Percentiles rank a stretch among this genome's conserved stretches.
These are phyloP conservation scores for Dacryopinax spathularia DNA, from an alignment of 768 basidiomycete species.

Conservation along the genomic window DNA sequence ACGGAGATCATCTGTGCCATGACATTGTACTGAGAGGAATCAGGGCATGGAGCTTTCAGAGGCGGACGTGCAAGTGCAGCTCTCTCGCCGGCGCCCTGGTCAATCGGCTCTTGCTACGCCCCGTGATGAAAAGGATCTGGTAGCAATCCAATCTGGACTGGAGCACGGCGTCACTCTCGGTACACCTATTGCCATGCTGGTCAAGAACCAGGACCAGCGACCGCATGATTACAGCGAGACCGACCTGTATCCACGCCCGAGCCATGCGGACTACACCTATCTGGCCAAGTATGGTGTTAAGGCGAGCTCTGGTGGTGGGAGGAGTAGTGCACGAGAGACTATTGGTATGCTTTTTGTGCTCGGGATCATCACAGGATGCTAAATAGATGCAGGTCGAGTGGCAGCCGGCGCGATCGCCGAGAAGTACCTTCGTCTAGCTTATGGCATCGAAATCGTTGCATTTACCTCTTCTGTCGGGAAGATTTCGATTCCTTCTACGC, in stretches of 20 bases:
- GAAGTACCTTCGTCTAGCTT: slow-evolving; percentile 73
- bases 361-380: background rate
- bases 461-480: slow-evolving; percentile 96
- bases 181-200: slow-evolving; percentile 92
- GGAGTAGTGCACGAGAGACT: slow-evolving; percentile 91
- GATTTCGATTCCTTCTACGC: slow-evolving; percentile 55
- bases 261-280: slow-evolving; percentile 96
- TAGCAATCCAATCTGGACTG: slow-evolving; percentile 82
- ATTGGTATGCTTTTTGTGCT: slow-evolving; percentile 43
- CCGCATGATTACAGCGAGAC: slow-evolving; percentile 99
- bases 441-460: slow-evolving; percentile 88
- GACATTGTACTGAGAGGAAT: background rate
- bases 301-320: slow-evolving; percentile 90
- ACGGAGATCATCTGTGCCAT: too few relatives aligned
- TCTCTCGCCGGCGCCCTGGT: slow-evolving; percentile 82
- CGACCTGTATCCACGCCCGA: slow-evolving; percentile 90
- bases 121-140: slow-evolving; percentile 87
- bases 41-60: slow-evolving; percentile 73
- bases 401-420: slow-evolving; percentile 98
- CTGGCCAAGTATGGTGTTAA: slow-evolving; percentile 95
- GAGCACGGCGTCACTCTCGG: slow-evolving; percentile 93
- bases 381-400: slow-evolving; percentile 52
- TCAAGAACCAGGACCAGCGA: slow-evolving; percentile 94
- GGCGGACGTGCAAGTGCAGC: slow-evolving; percentile 78
- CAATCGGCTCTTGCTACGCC: slow-evolving; percentile 96